Evolutionary conservation across 2,329 filamentous ascomycete genomes (phyloP).

Genomic region (Trichoderma gracile): DNA sequence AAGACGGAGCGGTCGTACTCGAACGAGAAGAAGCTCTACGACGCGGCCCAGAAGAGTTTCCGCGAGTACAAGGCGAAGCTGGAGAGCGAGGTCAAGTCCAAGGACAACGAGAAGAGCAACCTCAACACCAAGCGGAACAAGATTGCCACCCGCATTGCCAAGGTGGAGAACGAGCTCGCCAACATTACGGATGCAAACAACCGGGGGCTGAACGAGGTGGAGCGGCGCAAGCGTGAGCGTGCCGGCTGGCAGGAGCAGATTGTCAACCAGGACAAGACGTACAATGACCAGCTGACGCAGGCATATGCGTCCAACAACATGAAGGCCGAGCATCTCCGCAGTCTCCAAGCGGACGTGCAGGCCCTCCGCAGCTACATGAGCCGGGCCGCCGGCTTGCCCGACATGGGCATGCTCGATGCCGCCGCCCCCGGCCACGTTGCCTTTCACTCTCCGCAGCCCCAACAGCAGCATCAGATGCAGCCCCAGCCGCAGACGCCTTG

Average conservation of each 20-base stretch:
- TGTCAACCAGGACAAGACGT: conserved; percentile 48
- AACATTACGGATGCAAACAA: conserved; percentile 69
- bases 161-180: conserved; percentile 71
- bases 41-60: conserved; percentile 56
- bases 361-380: conserved; percentile 39
- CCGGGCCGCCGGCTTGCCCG: conserved; percentile 37
- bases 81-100: conserved; percentile 62
- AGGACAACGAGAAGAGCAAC: conserved; percentile 64
- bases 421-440: neutral
- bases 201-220: conserved; percentile 64
- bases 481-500: conserved; percentile 36
- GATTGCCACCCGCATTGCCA: conserved; percentile 68
- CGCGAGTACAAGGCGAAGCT: conserved; percentile 61
- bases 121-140: conserved; percentile 71
- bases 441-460: conserved; percentile 17
- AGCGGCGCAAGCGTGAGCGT: conserved; percentile 56
- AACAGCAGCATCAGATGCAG: conserved; percentile 30
- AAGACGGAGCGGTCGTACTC: conserved; percentile 55
- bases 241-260: conserved; percentile 50
- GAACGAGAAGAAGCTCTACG: conserved; percentile 60
- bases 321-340: conserved; percentile 37
- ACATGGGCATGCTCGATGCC: conserved; percentile 28
- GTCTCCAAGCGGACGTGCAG: conserved; percentile 38
- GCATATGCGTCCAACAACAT: conserved; percentile 39
- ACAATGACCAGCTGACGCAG: conserved; percentile 46